Evolutionary conservation across 345 rosid genomes (phyloP), one percentile per base, ranked within the genome.

Genomic region (Euphorbia lathyris): DNA sequence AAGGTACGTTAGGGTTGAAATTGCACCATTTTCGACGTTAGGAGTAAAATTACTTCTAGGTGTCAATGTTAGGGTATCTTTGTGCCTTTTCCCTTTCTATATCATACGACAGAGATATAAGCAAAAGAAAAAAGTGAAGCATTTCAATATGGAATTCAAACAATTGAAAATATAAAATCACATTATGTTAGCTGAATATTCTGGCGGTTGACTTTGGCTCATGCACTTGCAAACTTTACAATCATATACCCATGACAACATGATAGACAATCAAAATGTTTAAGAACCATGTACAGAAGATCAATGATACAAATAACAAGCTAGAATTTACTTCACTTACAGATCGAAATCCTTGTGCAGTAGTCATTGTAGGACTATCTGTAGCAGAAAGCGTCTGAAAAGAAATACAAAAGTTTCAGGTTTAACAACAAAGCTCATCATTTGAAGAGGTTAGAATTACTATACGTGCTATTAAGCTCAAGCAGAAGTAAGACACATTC

Each of bases 261-360:
- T 9, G 12, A 45, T 60, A 30, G 20, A 26, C 29, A 38, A 63
- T 20, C 43, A 72, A 50, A 38, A 13, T 14, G 27, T 25, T 19
- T 30, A 27, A 16, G 27, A 8, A 23, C 12, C 17, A 16, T 8
- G 7, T 22, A 56, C 3, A 64, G 40, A 72, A 57, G 57, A 51
- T 26, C 25, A 62, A 12, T 61, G 30, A 23, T 8, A 30, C 1
- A 17, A 65, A 48, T 6, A 30, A 34, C 19, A 16, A 59, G 70
- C 47, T 19, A 26, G 52, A 69, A 63, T 86, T 82, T 81, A 90
- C 88, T 67, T 86, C 88, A 70, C 74, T 73, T 70, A 80, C 72
- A 9, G 93, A 74, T 63, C 87, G 89, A 76, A 86, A 88, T 62
- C 96, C 92, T 66, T 84, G 89, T 13, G 85, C 75, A 68, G 80